Evolutionary conservation across 371 early-diverging fungal genomes (phyloP), one percentile per base, ranked within the genome.

Genomic region (Apophysomyces variabilis): DNA sequence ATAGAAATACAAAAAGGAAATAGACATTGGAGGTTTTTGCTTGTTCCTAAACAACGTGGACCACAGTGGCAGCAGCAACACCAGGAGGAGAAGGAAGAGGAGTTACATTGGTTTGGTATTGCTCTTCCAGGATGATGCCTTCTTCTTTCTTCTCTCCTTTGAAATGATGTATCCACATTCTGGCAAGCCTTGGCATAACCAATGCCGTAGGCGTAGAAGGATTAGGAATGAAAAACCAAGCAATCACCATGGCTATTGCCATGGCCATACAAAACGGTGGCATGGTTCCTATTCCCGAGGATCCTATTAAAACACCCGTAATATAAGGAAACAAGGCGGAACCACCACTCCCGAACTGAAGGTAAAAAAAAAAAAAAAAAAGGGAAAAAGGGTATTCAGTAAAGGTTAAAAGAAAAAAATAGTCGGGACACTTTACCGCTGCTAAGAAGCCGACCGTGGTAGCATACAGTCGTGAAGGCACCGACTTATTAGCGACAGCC

Each of bases 281-380:
- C 69, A 75, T 66, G 36, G 68, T 38, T 16, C 46, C 32, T 4
- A 71, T 65, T n/a, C 75, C 75, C 7, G 50, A 38, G 7, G 66
- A 50, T 12, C 68, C 66, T 18, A 71, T 67, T 3, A 75, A 57
- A 5, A 68, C 58, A 45, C 75, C 71, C 7, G 61, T 67, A 18
- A 61, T 47, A 38, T 68, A 75, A 32, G 75, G 75, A 41, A 75
- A 66, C 11, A 75, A 35, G 6, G 75, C 75, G 7, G 69, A 44
- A 38, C 75, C 75, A 1, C 64, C 69, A 38, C 66, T 66, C 3
- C 64, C 75, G 57, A 66, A 66, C 66, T 59, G 61, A 12, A 5
- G 18, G 21, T 38, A 12, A 43, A 46, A 5, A n/a, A 32, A 38
- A 18, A 18, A 18, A 12, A 43, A 46, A 5, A n/a, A 32, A 38